These are phyloP conservation scores for Diaporthe sp. DNA, from an alignment of 2,329 filamentous ascomycete species.

Conservation along the genomic window DNA sequence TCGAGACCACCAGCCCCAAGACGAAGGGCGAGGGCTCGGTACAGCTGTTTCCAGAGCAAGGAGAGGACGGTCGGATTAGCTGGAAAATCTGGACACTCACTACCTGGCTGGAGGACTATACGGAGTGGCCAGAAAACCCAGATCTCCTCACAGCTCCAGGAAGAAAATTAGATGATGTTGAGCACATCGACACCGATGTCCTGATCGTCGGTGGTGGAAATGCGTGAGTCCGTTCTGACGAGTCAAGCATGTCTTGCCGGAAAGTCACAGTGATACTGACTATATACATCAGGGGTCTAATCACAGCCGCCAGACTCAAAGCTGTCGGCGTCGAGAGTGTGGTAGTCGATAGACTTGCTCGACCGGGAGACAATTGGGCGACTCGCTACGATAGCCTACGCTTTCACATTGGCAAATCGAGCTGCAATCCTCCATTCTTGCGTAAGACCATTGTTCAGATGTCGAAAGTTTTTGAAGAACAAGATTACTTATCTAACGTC, in stretches of 20 bases:
- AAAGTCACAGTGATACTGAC: neutral
- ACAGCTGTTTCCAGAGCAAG: conserved; percentile 45
- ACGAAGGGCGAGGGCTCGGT: conserved; percentile 49
- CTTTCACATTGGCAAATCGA: conserved; percentile 55
- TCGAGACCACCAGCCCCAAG: conserved; percentile 48
- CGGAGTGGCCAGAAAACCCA: conserved; percentile 47
- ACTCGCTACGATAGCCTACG: conserved; percentile 52
- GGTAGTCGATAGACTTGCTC: conserved; percentile 51
- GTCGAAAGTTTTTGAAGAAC: conserved; percentile 42
- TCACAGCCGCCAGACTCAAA: conserved; percentile 53
- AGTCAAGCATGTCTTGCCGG: accelerated
- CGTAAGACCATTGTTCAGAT: conserved; percentile 45
- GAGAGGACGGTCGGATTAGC: neutral
- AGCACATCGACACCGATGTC: conserved; percentile 48
- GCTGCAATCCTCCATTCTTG: conserved; percentile 52
- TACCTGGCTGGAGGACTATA: conserved; percentile 47
- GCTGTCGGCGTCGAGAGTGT: conserved; percentile 51
- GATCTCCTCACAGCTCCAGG: conserved; percentile 42
- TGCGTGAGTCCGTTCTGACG: conserved; percentile 42
- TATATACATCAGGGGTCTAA: conserved; percentile 43
- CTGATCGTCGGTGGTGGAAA: conserved; percentile 52
- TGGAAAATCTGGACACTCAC: conserved; percentile 53
- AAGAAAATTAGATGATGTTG: conserved; percentile 34
- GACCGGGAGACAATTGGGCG: conserved; percentile 55
- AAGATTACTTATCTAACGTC: conserved; percentile 42